Base-by-base conservation (phyloP, 495 filamentous ascomycete genomes). In the Margaritispora aquatica region DNA sequence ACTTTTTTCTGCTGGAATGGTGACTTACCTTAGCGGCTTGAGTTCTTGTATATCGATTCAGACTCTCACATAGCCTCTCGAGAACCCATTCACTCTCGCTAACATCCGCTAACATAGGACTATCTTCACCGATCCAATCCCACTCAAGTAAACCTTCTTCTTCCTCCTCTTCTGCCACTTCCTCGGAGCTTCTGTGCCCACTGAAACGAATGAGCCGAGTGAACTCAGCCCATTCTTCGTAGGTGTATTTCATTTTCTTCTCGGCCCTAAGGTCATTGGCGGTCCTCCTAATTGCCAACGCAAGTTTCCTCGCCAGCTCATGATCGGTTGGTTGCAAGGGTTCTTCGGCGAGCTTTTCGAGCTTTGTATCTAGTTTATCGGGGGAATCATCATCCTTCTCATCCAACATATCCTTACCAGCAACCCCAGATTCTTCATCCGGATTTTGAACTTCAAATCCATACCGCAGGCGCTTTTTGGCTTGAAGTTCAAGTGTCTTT, bases 111-210 rank as follows among this genome's bases (percentile, higher is more conserved):
- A 91, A 74, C 62, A 91, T 71, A 1, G 88, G 88, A 61, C 79
- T 84, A 20, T 81, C 73, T 54, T 82, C 77, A 17, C 84, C 82
- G 19, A 91, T 71, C 88, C 88, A 92, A 51, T 85, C 87, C 88
- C 88, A 91, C 26, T 73, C 68, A 4, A 69, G 63, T 19, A 70
- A 51, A 9, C 72, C 72, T 26, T 69, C 65, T 24, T 67, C 58
- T 38, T 72, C 66, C 38, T 70, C 70, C 11, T 69, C 58, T 36
- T 59, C 83, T 38, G 85, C 72, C 8, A 87, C 70, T 56, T 74
- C 70, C 15, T 66, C 70, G 2, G 62, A 49, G 1, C 29, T 20
- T 3, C 36, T 59, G 34, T 54, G 51, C 23, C 36, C 34, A 59
- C 64, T 67, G 48, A 75, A 77, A 23, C 68, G 65, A 13, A 77